A percentile compares a stretch with the other conserved stretches of the same genome.
Conservation (phyloP, 108 stramenopile genomes). For the Skeletonema grethae region DNA sequence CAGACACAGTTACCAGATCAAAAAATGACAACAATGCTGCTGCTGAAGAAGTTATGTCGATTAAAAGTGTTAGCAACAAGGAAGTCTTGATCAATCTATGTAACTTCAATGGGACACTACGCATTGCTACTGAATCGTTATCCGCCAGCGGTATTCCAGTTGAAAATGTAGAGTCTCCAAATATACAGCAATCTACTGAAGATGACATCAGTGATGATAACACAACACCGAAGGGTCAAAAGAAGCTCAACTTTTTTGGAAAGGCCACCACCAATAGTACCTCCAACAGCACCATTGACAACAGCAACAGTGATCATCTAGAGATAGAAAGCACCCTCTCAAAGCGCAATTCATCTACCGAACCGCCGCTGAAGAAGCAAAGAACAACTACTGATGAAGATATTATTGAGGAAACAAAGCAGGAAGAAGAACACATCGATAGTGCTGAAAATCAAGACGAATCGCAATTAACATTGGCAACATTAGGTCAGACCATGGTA, state of each 20-base stretch:
- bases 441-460: background rate
- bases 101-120: background rate
- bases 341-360: background rate
- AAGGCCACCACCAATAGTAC: background rate
- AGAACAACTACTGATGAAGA: background rate
- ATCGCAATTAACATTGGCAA: background rate
- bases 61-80: background rate
- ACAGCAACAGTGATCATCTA: background rate
- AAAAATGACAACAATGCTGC: background rate
- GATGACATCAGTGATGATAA: background rate
- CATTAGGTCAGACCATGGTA: background rate
- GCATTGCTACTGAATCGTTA: background rate
- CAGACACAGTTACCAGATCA: background rate
- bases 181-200: background rate
- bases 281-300: background rate
- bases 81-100: slow-evolving; percentile 2
- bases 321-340: background rate
- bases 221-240: background rate
- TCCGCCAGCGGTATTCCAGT: background rate
- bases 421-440: background rate
- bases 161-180: background rate
- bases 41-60: background rate
- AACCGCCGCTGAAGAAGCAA: background rate
- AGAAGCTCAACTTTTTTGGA: slow-evolving; percentile 2
- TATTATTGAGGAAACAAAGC: background rate